Base-by-base conservation (phyloP, 2,329 filamentous ascomycete genomes). In the Cytospora piceicola region DNA sequence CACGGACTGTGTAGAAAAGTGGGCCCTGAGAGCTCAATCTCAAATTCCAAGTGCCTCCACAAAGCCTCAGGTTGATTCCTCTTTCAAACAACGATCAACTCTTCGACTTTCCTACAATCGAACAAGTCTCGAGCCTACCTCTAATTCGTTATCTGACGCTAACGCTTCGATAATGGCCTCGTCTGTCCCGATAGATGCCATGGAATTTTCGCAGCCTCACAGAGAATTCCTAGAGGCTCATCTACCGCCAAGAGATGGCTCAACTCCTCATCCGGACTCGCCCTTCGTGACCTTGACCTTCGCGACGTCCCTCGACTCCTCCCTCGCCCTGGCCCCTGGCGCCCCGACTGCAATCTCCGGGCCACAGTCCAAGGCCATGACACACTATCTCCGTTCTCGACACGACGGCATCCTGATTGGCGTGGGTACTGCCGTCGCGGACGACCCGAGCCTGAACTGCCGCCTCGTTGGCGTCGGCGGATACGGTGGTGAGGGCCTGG, bases 351-450 rank as follows among this genome's bases (percentile, higher is more conserved):
- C 85, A 0, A 85, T 98, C 14, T 98, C 94, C 1, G 93, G 93
- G 4, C 86, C 90, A 0, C 83, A 89, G 69, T 92, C 92, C 51
- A 97, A 97, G 77, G 86, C 91, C 62, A 96, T 97, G 92, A 97
- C 94, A 0, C 94, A 97, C 77, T 92, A 91, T 75, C 85, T 98
- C 34, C 91, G 94, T 72, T 89, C 89, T 12, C 85, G 84, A 20
- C 93, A 97, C 77, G 88, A 91, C 68, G 93, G 92, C 53, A 96
- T 97, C 70, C 83, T 96, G 30, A 82, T 98, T 36, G 94, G 94
- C 24, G 91, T 90, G 7, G 90, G 90, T 4, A 98, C 94, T 1
- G 91, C 93, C 15, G 81, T 92, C 32, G 90, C 91, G 22, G 94
- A 97, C 75, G 86, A 97, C 73, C 94, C 94, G 2, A 88, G 88